Base-by-base conservation (phyloP, 352 stramenopile genomes). In the Phytophthora pluvialis region DNA sequence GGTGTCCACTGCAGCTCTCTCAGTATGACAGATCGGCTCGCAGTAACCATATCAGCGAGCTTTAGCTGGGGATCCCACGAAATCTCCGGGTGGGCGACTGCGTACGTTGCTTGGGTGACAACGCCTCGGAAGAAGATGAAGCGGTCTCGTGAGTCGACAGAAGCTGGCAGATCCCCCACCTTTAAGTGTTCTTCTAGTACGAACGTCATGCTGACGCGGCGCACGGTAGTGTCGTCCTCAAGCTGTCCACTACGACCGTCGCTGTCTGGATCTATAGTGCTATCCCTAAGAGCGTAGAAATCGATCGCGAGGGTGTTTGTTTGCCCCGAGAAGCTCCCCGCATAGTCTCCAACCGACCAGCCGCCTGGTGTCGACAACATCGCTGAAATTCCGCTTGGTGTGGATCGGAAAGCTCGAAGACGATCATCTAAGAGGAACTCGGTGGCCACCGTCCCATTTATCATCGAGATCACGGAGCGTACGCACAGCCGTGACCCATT, bases 51-150 rank as follows among this genome's bases (percentile, higher is more conserved):
- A 42, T 44, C 33, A 1, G 9, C n/a, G 13, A 60, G 59, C n/a
- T 60, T 40, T 28, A 7, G n/a, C 28, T 38, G 45, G 40, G 16
- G 11, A 40, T 28, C 10, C 13, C 5, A 33, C 29, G 11, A 21
- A 40, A 4, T 26, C 55, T 15, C 10, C 5, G 10, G 4, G 50
- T 15, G 11, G 32, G 39, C 10, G n/a, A 28, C 26, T 11, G 10
- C 10, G 29, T 40, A 39, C n/a, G 29, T 39, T 28, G 45, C 11
- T 49, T 25, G 44, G 32, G 47, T 13, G 4, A 67, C 32, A n/a
- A 55, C 39, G 21, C 48, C 59, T 13, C 47, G 16, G 21, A 67
- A 38, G 28, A 67, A 47, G 12, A 60, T 48, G 31, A 54, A 60
- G 5, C 47, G 5, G 36, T 60, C 59, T 54, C 25, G 29, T 36